Evolutionary conservation across 306 rosid species (phyloP).

Genomic region (Arachis hypogaea): DNA sequence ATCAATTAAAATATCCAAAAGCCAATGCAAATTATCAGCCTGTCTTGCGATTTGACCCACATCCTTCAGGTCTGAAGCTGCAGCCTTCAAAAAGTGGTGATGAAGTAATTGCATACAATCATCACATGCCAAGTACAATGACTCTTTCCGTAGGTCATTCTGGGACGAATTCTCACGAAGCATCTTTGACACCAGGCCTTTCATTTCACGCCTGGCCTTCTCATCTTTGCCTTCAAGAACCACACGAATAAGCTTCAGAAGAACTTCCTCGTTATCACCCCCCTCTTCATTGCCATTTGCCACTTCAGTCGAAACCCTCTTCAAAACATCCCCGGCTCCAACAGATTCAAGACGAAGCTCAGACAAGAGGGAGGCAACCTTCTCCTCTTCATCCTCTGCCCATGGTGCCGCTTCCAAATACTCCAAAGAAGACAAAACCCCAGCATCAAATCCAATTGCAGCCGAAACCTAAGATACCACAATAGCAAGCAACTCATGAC

Average conservation of each 20-base stretch:
- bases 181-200: constrained; percentile 89
- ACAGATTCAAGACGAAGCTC: constrained; percentile 91
- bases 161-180: constrained; percentile 83
- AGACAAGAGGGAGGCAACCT: constrained; percentile 82
- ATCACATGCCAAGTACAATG: constrained; percentile 76
- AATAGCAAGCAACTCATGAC: constrained; percentile 31
- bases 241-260: constrained; percentile 84
- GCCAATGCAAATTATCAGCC: constrained; percentile 93
- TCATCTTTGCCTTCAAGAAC: constrained; percentile 99
- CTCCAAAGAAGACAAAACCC: constrained; percentile 95
- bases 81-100: constrained; percentile 65
- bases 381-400: constrained; percentile 99
- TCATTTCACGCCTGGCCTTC: constrained; percentile 96
- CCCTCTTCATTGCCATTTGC: constrained; percentile 69
- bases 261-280: constrained; percentile 80
- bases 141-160: constrained; percentile 82
- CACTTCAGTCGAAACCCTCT: constrained; percentile 81
- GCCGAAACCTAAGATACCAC: constrained; percentile 72
- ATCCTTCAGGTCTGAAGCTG: constrained; percentile 60
- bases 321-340: constrained; percentile 90
- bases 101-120: constrained; percentile 78
- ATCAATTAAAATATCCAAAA: constrained; percentile 91
- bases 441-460: constrained; percentile 90
- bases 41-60: constrained; percentile 85
- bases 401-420: constrained; percentile 97